A percentile compares a stretch with the other conserved stretches of the same genome.
phyloP scores from a whole-genome alignment of 2,329 filamentous ascomycete genomes.

The Verticillium longisporum region DNA sequence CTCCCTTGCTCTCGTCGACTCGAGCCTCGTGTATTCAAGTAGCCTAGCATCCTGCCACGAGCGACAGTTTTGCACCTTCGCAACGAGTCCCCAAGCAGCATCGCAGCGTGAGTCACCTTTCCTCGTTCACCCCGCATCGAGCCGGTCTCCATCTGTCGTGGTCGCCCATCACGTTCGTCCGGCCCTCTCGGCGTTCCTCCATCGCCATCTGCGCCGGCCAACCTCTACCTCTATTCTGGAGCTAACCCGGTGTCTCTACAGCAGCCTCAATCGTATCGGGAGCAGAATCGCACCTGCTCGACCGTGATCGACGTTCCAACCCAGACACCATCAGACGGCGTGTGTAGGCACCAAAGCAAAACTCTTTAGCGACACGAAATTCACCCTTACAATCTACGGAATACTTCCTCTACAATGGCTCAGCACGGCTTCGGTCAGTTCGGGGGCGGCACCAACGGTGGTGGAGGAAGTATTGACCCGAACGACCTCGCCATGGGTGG shows the following conservation, averaged over 20 bases:
- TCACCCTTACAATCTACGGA: not conserved
- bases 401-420: conserved; percentile 34
- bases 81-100: too few species aligned
- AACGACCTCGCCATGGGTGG: conserved; percentile 71
- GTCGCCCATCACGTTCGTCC: not conserved
- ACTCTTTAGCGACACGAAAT: too few species aligned
- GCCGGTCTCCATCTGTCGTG: not conserved
- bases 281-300: too few species aligned
- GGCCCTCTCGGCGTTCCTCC: too few species aligned
- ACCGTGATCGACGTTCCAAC: too few species aligned
- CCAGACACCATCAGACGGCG: too few species aligned
- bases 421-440: conserved; percentile 52
- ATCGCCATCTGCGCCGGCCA: too few species aligned
- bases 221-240: too few species aligned
- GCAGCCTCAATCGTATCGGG: too few species aligned
- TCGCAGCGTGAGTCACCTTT: not conserved
- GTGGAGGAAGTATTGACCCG: conserved; percentile 67
- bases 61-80: too few species aligned
- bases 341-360: too few species aligned
- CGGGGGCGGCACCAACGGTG: conserved; percentile 43
- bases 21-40: not conserved
- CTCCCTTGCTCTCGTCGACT: not conserved
- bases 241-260: too few species aligned
- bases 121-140: not conserved
- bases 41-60: not conserved